Conservation (phyloP, 352 stramenopile genomes). For the Pythium myriotylum region DNA sequence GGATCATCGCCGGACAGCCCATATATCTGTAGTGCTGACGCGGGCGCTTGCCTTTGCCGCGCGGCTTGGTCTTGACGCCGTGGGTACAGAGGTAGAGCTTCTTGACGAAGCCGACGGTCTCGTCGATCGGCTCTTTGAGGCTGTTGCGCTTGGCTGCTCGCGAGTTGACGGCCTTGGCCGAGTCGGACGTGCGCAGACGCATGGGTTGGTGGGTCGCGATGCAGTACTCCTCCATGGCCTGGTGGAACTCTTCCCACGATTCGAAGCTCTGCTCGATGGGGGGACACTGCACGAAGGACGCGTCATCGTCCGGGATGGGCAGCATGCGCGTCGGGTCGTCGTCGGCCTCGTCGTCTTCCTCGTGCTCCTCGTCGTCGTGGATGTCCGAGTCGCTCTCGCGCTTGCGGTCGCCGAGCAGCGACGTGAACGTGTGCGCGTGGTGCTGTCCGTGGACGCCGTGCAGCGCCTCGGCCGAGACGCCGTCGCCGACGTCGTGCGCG, state of each 20-base stretch:
- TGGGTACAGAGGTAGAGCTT: conserved; percentile 86
- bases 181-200: conserved; percentile 79
- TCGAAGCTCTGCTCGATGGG: conserved; percentile 78
- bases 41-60: conserved; percentile 78
- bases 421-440: conserved; percentile 46
- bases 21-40: conserved; percentile 86
- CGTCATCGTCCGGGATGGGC: conserved; percentile 57
- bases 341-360: conserved; percentile 49
- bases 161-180: conserved; percentile 76
- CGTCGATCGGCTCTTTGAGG: conserved; percentile 83
- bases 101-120: conserved; percentile 84
- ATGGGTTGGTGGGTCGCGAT: conserved; percentile 77
- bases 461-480: conserved; percentile 25
- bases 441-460: conserved; percentile 28
- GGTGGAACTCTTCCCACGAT: conserved; percentile 85
- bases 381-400: conserved; percentile 56
- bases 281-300: conserved; percentile 67
- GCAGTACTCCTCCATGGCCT: conserved; percentile 80
- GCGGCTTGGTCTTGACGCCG: conserved; percentile 82
- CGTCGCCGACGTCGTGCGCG: conserved; percentile 23
- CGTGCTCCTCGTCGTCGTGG: conserved; percentile 54
- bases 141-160: conserved; percentile 83
- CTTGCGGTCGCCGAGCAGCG: conserved; percentile 64
- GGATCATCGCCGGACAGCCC: conserved; percentile 84
- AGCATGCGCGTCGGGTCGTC: conserved; percentile 42